phyloP scores from a whole-genome alignment of 768 basidiomycete genomes.

The Naganishia friedmannii region DNA sequence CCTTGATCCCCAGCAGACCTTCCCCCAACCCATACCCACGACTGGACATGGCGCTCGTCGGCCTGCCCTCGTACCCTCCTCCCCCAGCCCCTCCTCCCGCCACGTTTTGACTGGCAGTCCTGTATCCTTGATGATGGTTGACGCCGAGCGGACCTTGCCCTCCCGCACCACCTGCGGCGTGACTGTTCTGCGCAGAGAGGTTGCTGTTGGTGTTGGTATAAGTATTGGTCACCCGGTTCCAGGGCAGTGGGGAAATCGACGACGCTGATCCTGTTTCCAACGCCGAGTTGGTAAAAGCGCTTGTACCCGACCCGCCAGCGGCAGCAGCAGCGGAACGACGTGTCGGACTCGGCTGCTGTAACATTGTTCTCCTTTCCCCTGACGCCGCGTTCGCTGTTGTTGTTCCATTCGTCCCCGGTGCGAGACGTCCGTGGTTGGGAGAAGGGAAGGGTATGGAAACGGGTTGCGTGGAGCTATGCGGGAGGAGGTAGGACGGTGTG shows the following conservation, averaged over 20 bases:
- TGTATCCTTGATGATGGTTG: neutral
- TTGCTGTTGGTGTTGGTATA: neutral
- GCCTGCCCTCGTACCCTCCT: conserved; percentile 4
- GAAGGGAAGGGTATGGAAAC: neutral
- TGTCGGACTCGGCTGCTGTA: conserved; percentile 15
- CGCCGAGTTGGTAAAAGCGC: no score
- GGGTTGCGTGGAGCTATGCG: neutral
- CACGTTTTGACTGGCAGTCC: neutral
- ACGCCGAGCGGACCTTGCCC: neutral
- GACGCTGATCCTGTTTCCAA: no score
- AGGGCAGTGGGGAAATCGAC: conserved; percentile 7
- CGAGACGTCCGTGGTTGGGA: conserved; percentile 7
- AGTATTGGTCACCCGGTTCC: no score
- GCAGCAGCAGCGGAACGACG: neutral
- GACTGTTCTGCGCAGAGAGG: neutral
- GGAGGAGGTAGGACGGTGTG: neutral
- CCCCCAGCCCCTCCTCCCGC: neutral
- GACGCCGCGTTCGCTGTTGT: neutral
- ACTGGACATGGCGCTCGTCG: conserved; percentile 12
- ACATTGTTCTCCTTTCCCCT: neutral
- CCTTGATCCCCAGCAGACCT: neutral
- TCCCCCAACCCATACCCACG: conserved; percentile 7
- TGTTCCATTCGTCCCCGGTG: neutral
- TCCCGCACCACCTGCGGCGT: neutral
- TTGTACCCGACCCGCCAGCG: no score